Evolutionary conservation across 768 basidiomycete species (phyloP), one percentile per base, ranked within the genome.

Genomic region (Serendipita sp.): DNA sequence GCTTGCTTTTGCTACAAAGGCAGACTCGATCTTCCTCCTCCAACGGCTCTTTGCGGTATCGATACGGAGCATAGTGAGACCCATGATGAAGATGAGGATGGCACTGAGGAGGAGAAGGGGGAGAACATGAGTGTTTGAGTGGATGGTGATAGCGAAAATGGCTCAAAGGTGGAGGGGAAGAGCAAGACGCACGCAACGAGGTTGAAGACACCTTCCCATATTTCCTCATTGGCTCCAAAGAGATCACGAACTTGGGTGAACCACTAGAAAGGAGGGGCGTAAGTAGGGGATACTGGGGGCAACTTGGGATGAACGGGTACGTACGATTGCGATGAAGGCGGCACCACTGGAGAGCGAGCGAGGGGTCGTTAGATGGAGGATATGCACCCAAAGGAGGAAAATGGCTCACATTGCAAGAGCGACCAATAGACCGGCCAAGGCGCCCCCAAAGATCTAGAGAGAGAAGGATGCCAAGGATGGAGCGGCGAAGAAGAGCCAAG

Each of bases 21-120:
- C 88, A 13, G 76, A 77, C 62, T 83, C 78, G 53, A 98, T 82
- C 76, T 95, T 96, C 69, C 90, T 74, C 66, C 90, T 82, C 95
- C 95, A 99, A 73, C 90, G 92, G n/a, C 86, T 80, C 71, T 91
- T 88, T 11, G 95, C 87, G 69, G 86, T 79, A 72, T 98, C 94
- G 81, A 99, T 85, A 71, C 90, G 92, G 64, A 99, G 82, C 88
- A 98, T 94, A 38, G 87, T 86, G 42, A 97, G 69, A 2, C 90
- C 93, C 91, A 97, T 95, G 70, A 86, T 77, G 72, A 92, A 90
- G 69, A 96, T 93, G 80, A 96, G 82, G 67, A 90, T 63, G 11
- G 82, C 71, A n/a, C 67, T 68, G 61, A 5, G 11, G 61, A 28
- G 16, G 4, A 43, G 20, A 45, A 51, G 53, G n/a, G 24, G 16